These are phyloP conservation scores for Chamaenerion angustifolium DNA, from an alignment of 345 rosid species.

Conservation along the genomic window DNA sequence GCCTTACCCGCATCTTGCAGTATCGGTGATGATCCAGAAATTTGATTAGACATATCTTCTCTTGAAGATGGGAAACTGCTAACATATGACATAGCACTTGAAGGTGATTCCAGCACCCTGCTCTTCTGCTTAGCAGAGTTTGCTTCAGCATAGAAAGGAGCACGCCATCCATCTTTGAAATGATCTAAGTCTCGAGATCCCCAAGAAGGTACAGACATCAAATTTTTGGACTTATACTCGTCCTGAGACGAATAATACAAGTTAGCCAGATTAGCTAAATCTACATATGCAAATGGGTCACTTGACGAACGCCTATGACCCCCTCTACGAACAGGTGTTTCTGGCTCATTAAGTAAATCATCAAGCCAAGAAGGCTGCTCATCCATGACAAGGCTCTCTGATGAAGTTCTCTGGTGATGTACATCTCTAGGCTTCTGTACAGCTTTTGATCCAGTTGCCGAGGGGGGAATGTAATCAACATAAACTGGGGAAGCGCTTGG, in stretches of 20 bases:
- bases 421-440: conserved; percentile 51
- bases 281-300: conserved; percentile 84
- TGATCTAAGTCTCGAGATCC: conserved; percentile 55
- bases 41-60: conserved; percentile 35
- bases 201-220: conserved; percentile 35
- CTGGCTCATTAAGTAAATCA: conserved; percentile 96
- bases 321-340: conserved; percentile 74
- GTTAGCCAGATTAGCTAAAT: conserved; percentile 43
- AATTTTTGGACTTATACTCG: conserved; percentile 33
- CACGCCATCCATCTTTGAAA: conserved; percentile 32
- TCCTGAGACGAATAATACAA: conserved; percentile 51
- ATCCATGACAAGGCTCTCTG: conserved; percentile 68
- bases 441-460: conserved; percentile 46
- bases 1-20: conserved; percentile 38
- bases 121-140: conserved; percentile 35
- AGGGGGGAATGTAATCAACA: conserved; percentile 47
- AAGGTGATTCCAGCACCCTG: conserved; percentile 38
- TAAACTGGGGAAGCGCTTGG: conserved; percentile 53
- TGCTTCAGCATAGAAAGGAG: conserved; percentile 32
- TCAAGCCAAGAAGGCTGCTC: conserved; percentile 99
- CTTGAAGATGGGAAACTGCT: conserved; percentile 33
- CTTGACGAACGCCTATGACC: conserved; percentile 98
- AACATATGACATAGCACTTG: conserved; percentile 24
- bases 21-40: conserved; percentile 31
- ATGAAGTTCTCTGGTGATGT: conserved; percentile 83